These are phyloP conservation scores for Linanthus parryae DNA, from an alignment of 148 eudicot species.

Conservation along the genomic window DNA sequence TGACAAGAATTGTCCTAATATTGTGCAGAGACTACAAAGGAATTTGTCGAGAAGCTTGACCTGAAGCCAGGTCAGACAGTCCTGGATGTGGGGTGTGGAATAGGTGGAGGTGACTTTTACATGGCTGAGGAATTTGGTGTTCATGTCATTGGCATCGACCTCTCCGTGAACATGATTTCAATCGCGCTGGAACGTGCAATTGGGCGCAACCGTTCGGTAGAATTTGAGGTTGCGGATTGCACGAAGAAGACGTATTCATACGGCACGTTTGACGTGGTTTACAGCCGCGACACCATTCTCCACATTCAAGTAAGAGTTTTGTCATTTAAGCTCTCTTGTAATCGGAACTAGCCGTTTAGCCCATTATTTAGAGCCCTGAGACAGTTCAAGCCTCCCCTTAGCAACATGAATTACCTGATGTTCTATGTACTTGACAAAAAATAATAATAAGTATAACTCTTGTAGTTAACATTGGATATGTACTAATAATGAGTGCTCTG, in stretches of 20 bases:
- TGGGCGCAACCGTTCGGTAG: constrained; percentile 75
- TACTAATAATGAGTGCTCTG: too few relatives aligned
- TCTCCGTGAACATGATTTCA: constrained; percentile 85
- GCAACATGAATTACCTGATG: too few relatives aligned
- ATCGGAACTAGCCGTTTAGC: too few relatives aligned
- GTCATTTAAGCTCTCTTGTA: too few relatives aligned
- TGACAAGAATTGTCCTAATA: too few relatives aligned
- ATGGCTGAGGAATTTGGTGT: constrained; percentile 85
- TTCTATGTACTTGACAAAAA: too few relatives aligned
- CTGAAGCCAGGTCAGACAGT: constrained; percentile 89
- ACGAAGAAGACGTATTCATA: constrained; percentile 80
- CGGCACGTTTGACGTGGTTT: constrained; percentile 71
- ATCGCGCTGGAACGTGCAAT: constrained; percentile 85
- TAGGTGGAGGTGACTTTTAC: constrained; percentile 95
- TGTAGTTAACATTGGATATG: too few relatives aligned
- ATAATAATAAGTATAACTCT: too few relatives aligned
- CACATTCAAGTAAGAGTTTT: constrained; percentile 68
- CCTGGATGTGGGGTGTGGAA: constrained; percentile 93
- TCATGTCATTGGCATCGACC: constrained; percentile 86
- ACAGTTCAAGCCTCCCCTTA: too few relatives aligned
- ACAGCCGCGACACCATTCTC: constrained; percentile 93
- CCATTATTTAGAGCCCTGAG: too few relatives aligned
- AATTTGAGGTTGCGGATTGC: constrained; percentile 95
- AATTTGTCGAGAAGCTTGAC: constrained; percentile 72
- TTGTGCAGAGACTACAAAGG: constrained; percentile 79